Conservation (phyloP, 2,329 filamentous ascomycete species). For the Neophaeococcomyces aloes region DNA sequence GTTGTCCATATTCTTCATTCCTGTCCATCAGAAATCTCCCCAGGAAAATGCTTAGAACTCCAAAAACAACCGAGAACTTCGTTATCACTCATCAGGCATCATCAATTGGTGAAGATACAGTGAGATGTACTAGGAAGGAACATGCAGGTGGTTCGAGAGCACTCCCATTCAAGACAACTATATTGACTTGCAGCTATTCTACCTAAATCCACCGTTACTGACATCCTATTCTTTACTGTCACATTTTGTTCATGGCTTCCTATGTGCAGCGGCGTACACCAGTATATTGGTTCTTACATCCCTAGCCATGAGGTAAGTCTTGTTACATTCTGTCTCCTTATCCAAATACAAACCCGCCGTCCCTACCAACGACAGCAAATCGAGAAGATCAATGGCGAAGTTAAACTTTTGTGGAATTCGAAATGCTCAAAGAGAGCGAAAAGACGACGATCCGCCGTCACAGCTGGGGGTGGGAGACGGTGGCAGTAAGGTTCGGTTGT, state of each 20-base stretch:
- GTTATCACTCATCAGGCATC: too few species aligned
- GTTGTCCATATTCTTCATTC: too few species aligned
- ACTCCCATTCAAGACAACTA: too few species aligned
- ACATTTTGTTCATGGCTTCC: constrained; percentile 1
- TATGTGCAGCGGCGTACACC: constrained; percentile 1
- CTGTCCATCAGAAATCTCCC: too few species aligned
- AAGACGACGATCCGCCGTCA: neutral
- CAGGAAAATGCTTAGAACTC: too few species aligned
- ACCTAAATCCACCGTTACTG: too few species aligned
- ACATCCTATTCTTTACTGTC: neutral
- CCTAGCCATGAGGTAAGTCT: neutral
- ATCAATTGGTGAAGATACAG: too few species aligned
- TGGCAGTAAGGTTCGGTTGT: neutral
- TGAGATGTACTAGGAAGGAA: too few species aligned
- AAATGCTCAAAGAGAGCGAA: neutral
- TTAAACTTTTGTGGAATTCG: neutral
- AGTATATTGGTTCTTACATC: neutral
- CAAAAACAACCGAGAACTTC: too few species aligned
- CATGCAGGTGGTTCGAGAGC: too few species aligned
- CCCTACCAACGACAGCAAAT: neutral
- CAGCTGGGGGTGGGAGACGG: constrained; percentile 1
- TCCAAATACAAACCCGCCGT: neutral
- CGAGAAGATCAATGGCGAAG: too few species aligned
- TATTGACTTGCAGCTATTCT: too few species aligned
- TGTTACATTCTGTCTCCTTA: constrained; percentile 3